These are phyloP conservation scores for Colletotrichum sp. DNA, from an alignment of 2,329 filamentous ascomycete species.

Conservation along the genomic window DNA sequence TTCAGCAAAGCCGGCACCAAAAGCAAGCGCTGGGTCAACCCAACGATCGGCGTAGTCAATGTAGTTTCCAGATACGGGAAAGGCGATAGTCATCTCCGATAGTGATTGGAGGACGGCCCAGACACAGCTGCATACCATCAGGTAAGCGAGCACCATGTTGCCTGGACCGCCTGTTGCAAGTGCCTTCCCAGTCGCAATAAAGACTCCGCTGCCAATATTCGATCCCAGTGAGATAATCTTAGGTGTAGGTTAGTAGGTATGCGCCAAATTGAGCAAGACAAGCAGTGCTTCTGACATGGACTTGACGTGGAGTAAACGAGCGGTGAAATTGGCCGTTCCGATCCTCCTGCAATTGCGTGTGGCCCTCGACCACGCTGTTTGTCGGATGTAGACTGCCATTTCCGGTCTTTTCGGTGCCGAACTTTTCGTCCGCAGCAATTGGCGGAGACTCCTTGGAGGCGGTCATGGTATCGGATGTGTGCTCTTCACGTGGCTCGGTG, in stretches of 20 bases:
- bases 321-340: not conserved
- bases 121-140: slow-evolving; percentile 24
- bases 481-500: not conserved
- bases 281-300: not conserved
- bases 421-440: not conserved
- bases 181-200: slow-evolving; percentile 38
- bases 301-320: not conserved
- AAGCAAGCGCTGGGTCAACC: slow-evolving; percentile 41
- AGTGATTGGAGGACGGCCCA: slow-evolving; percentile 24
- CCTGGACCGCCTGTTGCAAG: slow-evolving; percentile 34
- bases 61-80: slow-evolving; percentile 38
- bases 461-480: not conserved
- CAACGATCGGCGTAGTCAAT: slow-evolving; percentile 41
- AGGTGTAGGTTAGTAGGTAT: not conserved
- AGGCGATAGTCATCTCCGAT: slow-evolving; percentile 40
- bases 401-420: not conserved
- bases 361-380: not conserved
- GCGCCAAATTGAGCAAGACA: not conserved
- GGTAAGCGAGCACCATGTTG: slow-evolving; percentile 36
- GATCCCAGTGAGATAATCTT: slow-evolving; percentile 30
- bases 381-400: not conserved
- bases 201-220: slow-evolving; percentile 39
- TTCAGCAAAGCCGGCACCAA: slow-evolving; percentile 39
- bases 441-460: not conserved
- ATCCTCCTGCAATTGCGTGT: not conserved